Conservation (phyloP, 164 flowering plant species). For the Brasenia schreberi region DNA sequence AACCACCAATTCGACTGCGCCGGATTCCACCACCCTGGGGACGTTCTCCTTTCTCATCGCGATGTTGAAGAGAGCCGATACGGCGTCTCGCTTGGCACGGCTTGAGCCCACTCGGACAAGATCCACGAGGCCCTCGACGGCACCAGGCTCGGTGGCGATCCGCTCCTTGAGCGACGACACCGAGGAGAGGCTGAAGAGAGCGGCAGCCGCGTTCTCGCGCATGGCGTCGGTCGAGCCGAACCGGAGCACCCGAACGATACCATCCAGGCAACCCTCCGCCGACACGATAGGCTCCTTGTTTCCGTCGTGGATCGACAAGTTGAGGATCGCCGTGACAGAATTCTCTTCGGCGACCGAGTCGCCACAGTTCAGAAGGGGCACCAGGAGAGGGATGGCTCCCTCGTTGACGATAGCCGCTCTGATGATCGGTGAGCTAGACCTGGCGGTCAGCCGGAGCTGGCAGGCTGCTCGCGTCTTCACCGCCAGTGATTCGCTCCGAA, state of each 20-base stretch:
- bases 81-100: slow-evolving; percentile 85
- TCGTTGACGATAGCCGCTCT: slow-evolving; percentile 93
- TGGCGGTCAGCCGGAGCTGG: slow-evolving; percentile 71
- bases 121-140: slow-evolving; percentile 56
- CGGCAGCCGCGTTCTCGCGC: slow-evolving; percentile 94
- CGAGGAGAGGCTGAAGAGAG: slow-evolving; percentile 88
- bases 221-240: slow-evolving; percentile 66
- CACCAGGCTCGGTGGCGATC: slow-evolving; percentile 62
- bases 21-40: slow-evolving; percentile 51
- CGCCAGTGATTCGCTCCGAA: slow-evolving; percentile 40
- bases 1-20: slow-evolving; percentile 54
- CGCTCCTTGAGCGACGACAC: slow-evolving; percentile 75
- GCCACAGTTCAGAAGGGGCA: slow-evolving; percentile 36
- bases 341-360: slow-evolving; percentile 76
- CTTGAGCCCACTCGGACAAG: slow-evolving; percentile 50
- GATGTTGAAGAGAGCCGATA: slow-evolving; percentile 76
- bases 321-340: slow-evolving; percentile 89
- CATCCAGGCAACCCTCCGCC: slow-evolving; percentile 55
- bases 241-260: slow-evolving; percentile 60
- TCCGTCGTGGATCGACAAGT: slow-evolving; percentile 73
- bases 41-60: slow-evolving; percentile 68
- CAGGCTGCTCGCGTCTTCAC: slow-evolving; percentile 65
- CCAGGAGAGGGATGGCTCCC: slow-evolving; percentile 88
- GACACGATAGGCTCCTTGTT: slow-evolving; percentile 77
- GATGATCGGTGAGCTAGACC: slow-evolving; percentile 61